Percentiles rank a stretch among this genome's conserved stretches.
phyloP scores from a whole-genome alignment of 163 green algal genomes.

The Chlamydomonas reinhardtii region DNA sequence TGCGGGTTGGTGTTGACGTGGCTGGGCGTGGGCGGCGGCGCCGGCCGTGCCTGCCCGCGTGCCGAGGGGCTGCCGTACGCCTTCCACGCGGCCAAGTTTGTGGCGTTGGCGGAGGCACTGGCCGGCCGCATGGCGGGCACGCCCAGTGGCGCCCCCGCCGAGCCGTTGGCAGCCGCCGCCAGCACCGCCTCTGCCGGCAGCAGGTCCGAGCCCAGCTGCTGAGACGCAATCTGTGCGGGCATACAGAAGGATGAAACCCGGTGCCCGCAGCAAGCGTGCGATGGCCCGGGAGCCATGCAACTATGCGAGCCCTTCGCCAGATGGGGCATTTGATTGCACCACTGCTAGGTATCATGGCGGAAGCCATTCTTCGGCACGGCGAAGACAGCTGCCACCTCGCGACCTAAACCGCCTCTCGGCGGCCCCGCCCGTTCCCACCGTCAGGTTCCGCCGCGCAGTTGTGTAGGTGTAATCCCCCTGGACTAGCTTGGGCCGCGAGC shows the following conservation, averaged over 20 bases:
- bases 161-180: neutral
- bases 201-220: neutral
- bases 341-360: too few species aligned
- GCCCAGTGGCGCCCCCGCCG: too few species aligned
- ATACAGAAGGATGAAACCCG: too few species aligned
- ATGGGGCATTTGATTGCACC: too few species aligned
- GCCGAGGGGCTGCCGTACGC: slow-evolving; percentile 52
- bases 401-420: too few species aligned
- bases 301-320: too few species aligned
- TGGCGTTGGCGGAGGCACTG: neutral
- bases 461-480: slow-evolving; percentile 31
- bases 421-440: neutral
- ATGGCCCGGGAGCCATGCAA: too few species aligned
- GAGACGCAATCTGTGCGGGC: slow-evolving; percentile 7
- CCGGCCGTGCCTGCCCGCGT: slow-evolving; percentile 7
- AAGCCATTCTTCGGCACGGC: too few species aligned
- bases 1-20: slow-evolving; percentile 35
- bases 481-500: slow-evolving; percentile 34
- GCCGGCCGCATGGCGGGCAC: slow-evolving; percentile 37
- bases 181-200: neutral
- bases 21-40: neutral
- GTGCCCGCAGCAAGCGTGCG: too few species aligned
- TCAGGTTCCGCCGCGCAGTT: slow-evolving; percentile 18
- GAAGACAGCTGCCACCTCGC: too few species aligned
- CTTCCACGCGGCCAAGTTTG: slow-evolving; percentile 44